These are phyloP conservation scores for Rhodotorula kratochvilovae DNA, from an alignment of 768 basidiomycete genomes.

Conservation along the genomic window DNA sequence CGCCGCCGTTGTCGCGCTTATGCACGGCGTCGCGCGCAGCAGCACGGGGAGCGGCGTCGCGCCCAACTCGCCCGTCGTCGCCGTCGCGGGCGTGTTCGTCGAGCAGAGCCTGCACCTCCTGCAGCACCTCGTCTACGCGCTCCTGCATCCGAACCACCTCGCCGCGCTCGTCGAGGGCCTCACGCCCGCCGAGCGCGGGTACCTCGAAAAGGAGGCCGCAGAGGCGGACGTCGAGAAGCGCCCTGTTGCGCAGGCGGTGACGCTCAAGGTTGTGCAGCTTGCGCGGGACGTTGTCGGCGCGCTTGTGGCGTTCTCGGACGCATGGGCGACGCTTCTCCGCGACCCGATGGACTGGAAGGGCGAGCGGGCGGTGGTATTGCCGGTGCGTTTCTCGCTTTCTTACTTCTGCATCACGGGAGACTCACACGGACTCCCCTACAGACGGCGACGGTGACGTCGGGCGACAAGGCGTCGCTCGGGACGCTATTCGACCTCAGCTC, in stretches of 20 bases:
- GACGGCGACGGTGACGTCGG: constrained; percentile 79
- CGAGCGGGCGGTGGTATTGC: constrained; percentile 33
- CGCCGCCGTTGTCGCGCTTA: constrained; percentile 66
- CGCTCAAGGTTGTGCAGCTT: constrained; percentile 67
- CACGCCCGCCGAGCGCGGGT: constrained; percentile 65
- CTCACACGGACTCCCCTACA: constrained; percentile 45
- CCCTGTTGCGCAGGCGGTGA: constrained; percentile 66
- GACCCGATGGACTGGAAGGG: constrained; percentile 68
- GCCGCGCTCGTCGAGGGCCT: constrained; percentile 74
- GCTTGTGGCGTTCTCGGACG: constrained; percentile 64
- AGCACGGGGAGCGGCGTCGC: constrained; percentile 43
- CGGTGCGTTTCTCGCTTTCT: constrained; percentile 33
- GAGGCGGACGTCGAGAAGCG: constrained; percentile 62
- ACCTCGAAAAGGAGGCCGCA: constrained; percentile 61
- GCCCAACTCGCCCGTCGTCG: constrained; percentile 74
- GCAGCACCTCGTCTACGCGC: constrained; percentile 81
- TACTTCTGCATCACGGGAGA: neutral
- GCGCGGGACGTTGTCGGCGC: constrained; percentile 67
- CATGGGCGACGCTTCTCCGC: constrained; percentile 59
- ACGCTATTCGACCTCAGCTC: constrained; percentile 81
- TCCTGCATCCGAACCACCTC: constrained; percentile 85
- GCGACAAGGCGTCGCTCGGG: constrained; percentile 77
- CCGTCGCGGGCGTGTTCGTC: constrained; percentile 56
- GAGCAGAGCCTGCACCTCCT: constrained; percentile 53
- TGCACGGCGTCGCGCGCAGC: constrained; percentile 53